phyloP scores from a whole-genome alignment of 805 yeast species.

The Cyberlindnera mycetangii region DNA sequence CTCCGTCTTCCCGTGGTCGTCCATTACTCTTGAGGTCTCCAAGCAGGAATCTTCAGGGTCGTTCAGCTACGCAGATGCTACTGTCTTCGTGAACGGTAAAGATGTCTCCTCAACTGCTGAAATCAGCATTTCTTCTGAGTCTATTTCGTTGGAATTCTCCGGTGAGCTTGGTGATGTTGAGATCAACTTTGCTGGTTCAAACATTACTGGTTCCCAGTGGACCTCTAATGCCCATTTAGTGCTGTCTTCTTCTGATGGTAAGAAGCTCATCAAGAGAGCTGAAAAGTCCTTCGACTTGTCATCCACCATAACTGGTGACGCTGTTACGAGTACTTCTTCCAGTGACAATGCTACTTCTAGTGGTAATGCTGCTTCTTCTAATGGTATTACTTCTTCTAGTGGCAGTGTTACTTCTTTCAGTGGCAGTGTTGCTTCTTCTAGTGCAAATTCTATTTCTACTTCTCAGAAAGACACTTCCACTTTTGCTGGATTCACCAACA shows the following conservation, averaged over 20 bases:
- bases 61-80: constrained; percentile 9
- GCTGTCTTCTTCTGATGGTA: not conserved
- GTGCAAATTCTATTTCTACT: not conserved
- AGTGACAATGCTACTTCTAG: not conserved
- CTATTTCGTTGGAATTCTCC: not conserved
- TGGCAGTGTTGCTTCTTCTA: not conserved
- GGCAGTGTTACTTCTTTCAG: not conserved
- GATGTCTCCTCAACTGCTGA: constrained; percentile 2
- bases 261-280: not conserved
- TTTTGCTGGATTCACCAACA: not conserved
- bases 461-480: not conserved
- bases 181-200: not conserved
- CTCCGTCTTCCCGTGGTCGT: constrained; percentile 19
- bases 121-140: not conserved
- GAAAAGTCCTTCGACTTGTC: not conserved
- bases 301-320: not conserved
- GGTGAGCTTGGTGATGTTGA: not conserved
- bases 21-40: constrained; percentile 8
- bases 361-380: not conserved
- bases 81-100: constrained; percentile 11
- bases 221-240: not conserved
- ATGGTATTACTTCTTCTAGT: not conserved
- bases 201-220: not conserved
- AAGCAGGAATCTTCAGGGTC: not conserved
- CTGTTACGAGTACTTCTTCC: not conserved